Evolutionary conservation across 163 green algal species (phyloP), one percentile per base, ranked within the genome.

Genomic region (Chlamydomonas reinhardtii): DNA sequence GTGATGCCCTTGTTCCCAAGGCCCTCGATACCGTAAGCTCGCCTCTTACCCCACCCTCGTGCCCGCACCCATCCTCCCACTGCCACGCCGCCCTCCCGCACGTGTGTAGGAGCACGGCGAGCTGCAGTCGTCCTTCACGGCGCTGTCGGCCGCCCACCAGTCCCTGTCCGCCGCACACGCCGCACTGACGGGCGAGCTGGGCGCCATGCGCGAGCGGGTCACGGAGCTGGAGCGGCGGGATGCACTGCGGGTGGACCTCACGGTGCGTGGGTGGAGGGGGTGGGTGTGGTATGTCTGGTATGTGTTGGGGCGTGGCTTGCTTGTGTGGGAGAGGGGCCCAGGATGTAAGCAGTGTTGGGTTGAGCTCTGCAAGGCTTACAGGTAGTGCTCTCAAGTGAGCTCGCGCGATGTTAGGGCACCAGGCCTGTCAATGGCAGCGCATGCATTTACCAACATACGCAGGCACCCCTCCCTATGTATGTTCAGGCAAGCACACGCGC

Each of bases 231-330:
- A 75, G 64, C 37, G 61, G 35, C 43, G 31, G 76, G 64, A 66
- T 25, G 64, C 39, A 22, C 27, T 52, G 76, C 76, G 75, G 76
- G 65, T 31, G 76, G 64, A 84, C n/a, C 76, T 84, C 22, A 75
- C 39, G 76, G 76, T 84, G 65, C 39, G 73, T 52, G 35, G 73
- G 73, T 27, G 73, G n/a, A 29, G 4, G 73, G 0, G 27, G 73
- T 29, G 32, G 24, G 16, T 22, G 71, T 11, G 71, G 37, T 56
- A 17, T 20, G 48, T 56, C 14, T 54, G 43, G 43, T 6, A 11
- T 48, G 39, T 48, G 39, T 48, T 8, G 39, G 39, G 39, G 39
- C 39, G 5, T 48, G 39, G 5, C 39, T n/a, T n/a, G n/a, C n/a
- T n/a, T n/a, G n/a, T n/a, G n/a, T n/a, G n/a, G n/a, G n/a, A n/a